phyloP scores from a whole-genome alignment of 2,329 filamentous ascomycete species.

The Cytospora schulzeri region DNA sequence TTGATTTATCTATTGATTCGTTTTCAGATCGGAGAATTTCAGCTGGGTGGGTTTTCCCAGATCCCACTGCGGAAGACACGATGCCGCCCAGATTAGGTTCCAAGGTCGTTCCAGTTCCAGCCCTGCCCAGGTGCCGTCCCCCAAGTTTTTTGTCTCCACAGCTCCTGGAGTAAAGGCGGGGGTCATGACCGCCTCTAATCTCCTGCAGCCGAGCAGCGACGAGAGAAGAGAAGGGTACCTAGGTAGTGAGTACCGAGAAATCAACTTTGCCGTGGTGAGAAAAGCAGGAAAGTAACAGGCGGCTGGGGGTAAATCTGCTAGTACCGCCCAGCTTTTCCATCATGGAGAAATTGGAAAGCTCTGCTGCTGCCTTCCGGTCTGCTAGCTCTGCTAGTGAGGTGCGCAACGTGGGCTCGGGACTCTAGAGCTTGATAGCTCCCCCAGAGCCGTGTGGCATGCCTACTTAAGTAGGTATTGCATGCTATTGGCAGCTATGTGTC shows the following conservation, averaged over 20 bases:
- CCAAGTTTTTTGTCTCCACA: background rate
- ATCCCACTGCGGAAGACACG: background rate
- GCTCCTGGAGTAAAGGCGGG: background rate
- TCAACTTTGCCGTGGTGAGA: background rate
- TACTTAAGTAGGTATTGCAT: too few species aligned
- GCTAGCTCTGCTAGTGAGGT: too few species aligned
- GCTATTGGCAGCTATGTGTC: background rate
- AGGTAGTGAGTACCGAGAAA: background rate
- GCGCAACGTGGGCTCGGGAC: background rate
- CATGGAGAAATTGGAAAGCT: too few species aligned
- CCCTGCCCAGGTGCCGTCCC: background rate
- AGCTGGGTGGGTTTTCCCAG: background rate
- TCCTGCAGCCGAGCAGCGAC: background rate
- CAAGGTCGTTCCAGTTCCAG: background rate
- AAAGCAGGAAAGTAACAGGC: too few species aligned
- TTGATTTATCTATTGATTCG: too few species aligned
- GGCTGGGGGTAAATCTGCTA: too few species aligned
- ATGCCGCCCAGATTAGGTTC: conserved; percentile 1
- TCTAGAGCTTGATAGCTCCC: background rate
- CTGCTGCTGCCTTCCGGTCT: too few species aligned
- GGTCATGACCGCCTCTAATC: background rate
- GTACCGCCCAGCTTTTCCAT: too few species aligned
- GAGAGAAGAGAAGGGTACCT: too few species aligned
- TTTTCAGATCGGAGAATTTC: background rate
- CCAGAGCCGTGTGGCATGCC: background rate